Conservation (phyloP, 2,329 filamentous ascomycete species). For the Bipolaris oryzae region DNA sequence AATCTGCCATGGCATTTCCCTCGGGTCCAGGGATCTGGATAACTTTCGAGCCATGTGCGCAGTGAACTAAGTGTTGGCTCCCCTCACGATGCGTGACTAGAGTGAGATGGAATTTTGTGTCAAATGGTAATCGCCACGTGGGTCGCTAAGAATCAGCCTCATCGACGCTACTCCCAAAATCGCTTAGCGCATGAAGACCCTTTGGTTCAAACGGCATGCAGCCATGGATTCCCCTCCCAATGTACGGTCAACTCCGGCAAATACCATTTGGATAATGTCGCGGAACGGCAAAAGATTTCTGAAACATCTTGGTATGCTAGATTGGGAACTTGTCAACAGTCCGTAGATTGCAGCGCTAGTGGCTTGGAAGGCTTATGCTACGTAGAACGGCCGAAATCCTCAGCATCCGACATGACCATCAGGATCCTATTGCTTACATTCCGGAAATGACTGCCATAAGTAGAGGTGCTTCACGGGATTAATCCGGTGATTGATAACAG, state of each 20-base stretch:
- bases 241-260: slow-evolving; percentile 7
- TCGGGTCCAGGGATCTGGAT: no score
- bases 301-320: slow-evolving; percentile 24
- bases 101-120: slow-evolving; percentile 4
- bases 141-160: slow-evolving; percentile 14
- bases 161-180: slow-evolving; percentile 5
- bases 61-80: neutral
- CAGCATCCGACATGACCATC: neutral
- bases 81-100: neutral
- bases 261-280: neutral
- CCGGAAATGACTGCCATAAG: no score
- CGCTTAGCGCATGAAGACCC: neutral
- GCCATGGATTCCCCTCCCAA: neutral
- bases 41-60: neutral
- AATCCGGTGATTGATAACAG: no score
- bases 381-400: neutral
- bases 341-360: slow-evolving; percentile 29
- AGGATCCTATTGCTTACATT: no score
- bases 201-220: neutral
- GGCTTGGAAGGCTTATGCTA: slow-evolving; percentile 23
- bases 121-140: slow-evolving; percentile 19
- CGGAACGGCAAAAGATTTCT: slow-evolving; percentile 3
- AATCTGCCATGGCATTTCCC: neutral
- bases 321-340: slow-evolving; percentile 16
- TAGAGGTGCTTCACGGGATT: no score